Conservation (phyloP, 129 eudicot genomes). For the Tagetes erecta region DNA sequence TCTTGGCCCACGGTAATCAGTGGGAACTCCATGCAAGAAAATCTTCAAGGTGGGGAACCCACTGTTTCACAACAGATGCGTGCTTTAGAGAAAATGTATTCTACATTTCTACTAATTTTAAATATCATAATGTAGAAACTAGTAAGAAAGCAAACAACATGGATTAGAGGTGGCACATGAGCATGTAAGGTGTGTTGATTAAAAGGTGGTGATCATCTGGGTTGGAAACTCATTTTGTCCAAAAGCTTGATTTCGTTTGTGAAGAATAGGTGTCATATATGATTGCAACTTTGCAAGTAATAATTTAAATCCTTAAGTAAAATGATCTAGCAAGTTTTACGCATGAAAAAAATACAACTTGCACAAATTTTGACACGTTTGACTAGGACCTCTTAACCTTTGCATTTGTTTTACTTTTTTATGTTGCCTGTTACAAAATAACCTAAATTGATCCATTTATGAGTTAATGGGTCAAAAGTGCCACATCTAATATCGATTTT, state of each 20-base stretch:
- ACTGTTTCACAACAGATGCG: conserved; percentile 48
- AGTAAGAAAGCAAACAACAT: background rate
- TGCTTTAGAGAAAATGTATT: conserved; percentile 18
- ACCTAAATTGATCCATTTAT: conserved; percentile 4
- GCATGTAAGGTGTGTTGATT: background rate
- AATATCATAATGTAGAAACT: background rate
- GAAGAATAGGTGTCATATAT: background rate
- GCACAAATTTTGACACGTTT: background rate
- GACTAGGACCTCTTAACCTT: background rate
- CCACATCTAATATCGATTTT: background rate
- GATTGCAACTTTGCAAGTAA: background rate
- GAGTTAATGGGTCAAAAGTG: background rate
- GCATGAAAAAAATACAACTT: background rate
- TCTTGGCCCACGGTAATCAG: conserved; percentile 87
- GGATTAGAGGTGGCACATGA: background rate
- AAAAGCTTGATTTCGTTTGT: background rate
- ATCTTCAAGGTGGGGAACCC: conserved; percentile 94
- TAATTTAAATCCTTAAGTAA: background rate
- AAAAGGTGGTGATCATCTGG: background rate
- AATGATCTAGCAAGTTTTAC: background rate
- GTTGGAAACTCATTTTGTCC: background rate
- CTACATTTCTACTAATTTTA: background rate
- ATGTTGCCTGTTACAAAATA: background rate
- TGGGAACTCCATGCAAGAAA: conserved; percentile 88
- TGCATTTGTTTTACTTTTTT: background rate